phyloP scores from a whole-genome alignment of 2,329 filamentous ascomycete species.

The Plenodomus tracheiphilus region DNA sequence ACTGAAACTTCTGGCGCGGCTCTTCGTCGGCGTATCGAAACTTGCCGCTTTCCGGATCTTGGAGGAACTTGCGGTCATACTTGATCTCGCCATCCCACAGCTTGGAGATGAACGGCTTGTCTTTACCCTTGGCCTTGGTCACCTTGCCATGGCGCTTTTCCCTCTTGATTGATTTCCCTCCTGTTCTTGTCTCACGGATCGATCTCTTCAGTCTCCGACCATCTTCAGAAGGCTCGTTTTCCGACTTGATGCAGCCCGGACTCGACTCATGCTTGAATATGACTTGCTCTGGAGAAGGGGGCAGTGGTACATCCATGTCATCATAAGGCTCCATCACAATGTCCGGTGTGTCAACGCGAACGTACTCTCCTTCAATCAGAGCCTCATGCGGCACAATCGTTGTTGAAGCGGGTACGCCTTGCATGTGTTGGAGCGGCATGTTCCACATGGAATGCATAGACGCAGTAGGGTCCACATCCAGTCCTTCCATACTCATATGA shows the following conservation, averaged over 20 bases:
- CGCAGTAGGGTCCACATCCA: constrained; percentile 3
- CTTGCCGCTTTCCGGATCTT: constrained; percentile 6
- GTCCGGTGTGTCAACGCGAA: constrained; percentile 12
- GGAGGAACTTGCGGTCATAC: neutral
- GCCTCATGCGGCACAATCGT: constrained; percentile 19
- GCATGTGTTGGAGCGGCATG: constrained; percentile 6
- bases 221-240: constrained; percentile 20
- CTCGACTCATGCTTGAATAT: constrained; percentile 21
- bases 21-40: constrained; percentile 4
- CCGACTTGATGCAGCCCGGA: constrained; percentile 26
- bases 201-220: constrained; percentile 15
- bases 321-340: constrained; percentile 18
- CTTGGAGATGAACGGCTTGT: neutral
- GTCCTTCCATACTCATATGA: constrained; percentile 10
- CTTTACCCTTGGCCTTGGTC: constrained; percentile 9
- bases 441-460: constrained; percentile 11
- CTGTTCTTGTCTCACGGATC: constrained; percentile 29
- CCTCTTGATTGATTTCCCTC: constrained; percentile 29
- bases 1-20: constrained; percentile 2
- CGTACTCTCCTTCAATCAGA: constrained; percentile 14
- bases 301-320: constrained; percentile 10
- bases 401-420: constrained; percentile 1
- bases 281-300: constrained; percentile 27
- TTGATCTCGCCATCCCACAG: constrained; percentile 7
- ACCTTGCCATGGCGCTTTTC: constrained; percentile 10